These are phyloP conservation scores for Choricystis sp. DNA, from an alignment of 139 green algal genomes.

Conservation along the genomic window DNA sequence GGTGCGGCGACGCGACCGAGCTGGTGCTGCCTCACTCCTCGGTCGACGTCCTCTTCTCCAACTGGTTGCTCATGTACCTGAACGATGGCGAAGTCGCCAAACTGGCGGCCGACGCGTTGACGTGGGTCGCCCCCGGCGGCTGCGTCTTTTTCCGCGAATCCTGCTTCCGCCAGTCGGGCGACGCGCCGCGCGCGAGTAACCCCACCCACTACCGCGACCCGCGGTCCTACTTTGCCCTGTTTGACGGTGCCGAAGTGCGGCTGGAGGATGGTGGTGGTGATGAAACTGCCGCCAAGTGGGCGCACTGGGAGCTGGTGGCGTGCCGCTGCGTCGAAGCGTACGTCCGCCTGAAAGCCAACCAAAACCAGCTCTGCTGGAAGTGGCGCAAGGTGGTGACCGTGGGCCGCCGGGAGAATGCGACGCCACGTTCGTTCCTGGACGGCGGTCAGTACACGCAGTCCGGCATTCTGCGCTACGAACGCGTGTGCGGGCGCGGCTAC, in stretches of 20 bases:
- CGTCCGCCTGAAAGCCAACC: slow-evolving; percentile 65
- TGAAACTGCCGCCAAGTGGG: no score
- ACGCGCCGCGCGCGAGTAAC: slow-evolving; percentile 50
- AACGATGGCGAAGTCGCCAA: slow-evolving; percentile 50
- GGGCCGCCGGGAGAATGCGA: slow-evolving; percentile 6
- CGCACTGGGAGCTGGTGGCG: slow-evolving; percentile 37
- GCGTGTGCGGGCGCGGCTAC: slow-evolving; percentile 57
- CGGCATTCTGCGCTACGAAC: slow-evolving; percentile 59
- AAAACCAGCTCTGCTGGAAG: slow-evolving; percentile 67
- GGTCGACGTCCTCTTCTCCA: slow-evolving; percentile 72
- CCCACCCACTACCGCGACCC: slow-evolving; percentile 80
- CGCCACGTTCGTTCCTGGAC: slow-evolving; percentile 59
- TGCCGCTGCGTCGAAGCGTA: slow-evolving; percentile 70
- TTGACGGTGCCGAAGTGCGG: slow-evolving; percentile 31
- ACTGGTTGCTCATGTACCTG: slow-evolving; percentile 93
- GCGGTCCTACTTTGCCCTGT: slow-evolving; percentile 50
- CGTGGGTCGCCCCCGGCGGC: slow-evolving; percentile 38
- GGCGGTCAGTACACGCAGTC: slow-evolving; percentile 22
- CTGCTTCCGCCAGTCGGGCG: slow-evolving; percentile 71
- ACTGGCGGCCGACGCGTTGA: slow-evolving; percentile 36
- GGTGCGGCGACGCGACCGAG: slow-evolving; percentile 44
- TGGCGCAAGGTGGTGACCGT: slow-evolving; percentile 28
- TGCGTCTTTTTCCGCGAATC: slow-evolving; percentile 76
- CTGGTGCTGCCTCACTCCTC: slow-evolving; percentile 19
- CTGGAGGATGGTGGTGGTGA: slow-evolving; percentile 18